phyloP scores from a whole-genome alignment of 306 rosid genomes.

The Inga laurina region DNA sequence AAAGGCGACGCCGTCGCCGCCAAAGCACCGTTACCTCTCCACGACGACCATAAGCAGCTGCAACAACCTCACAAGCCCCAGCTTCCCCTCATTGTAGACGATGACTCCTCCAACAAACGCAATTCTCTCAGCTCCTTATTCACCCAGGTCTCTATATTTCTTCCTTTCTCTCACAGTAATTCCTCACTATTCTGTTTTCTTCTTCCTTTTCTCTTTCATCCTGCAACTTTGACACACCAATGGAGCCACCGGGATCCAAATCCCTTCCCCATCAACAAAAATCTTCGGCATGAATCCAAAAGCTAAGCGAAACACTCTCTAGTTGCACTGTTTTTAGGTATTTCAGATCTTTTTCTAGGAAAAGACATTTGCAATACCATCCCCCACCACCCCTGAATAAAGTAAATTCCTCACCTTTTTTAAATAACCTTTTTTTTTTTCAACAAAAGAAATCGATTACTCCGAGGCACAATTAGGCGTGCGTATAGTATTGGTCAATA shows the following conservation, averaged over 20 bases:
- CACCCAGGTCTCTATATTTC: constrained; percentile 35
- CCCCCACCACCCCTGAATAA: neutral
- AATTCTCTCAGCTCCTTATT: constrained; percentile 65
- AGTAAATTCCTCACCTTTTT: neutral
- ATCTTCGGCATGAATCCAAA: neutral
- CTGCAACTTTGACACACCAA: no score
- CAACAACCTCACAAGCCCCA: neutral
- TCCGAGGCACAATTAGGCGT: neutral
- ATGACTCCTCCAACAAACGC: constrained; percentile 41
- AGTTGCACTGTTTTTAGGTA: neutral
- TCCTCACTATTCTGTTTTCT: neutral
- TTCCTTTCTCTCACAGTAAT: neutral
- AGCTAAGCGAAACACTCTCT: neutral
- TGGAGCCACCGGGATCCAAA: no score
- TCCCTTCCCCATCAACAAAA: neutral
- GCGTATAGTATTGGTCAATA: neutral
- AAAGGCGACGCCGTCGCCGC: constrained; percentile 10
- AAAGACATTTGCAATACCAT: neutral
- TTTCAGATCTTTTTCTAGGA: neutral
- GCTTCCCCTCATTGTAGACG: constrained; percentile 25
- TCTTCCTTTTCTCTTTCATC: neutral
- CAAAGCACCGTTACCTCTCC: constrained; percentile 35
- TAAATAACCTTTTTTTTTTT: neutral
- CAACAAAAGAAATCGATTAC: neutral
- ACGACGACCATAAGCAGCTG: constrained; percentile 12